Evolutionary conservation across 805 yeast genomes (phyloP), one percentile per base, ranked within the genome.

Genomic region (Metschnikowia borealis): DNA sequence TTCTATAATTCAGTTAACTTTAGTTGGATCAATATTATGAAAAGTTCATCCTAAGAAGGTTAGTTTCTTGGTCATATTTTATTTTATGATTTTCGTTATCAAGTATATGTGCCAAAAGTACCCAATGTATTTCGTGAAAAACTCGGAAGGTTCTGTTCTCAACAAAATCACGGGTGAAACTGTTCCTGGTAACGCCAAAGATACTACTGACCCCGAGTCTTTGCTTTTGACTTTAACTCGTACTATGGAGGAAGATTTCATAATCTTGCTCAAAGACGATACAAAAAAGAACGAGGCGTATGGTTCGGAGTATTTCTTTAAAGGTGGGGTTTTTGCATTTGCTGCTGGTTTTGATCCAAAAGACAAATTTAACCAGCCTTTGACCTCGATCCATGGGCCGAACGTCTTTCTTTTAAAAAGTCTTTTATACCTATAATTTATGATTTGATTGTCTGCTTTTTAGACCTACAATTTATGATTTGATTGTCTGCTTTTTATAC

Each of bases 291-390:
- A 65, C 36, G 70, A 66, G 44, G 54, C 57, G 6, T 63, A 66
- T 39, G 73, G 73, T 0, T 56, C 62, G 2, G 78, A 73, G 55
- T 72, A 72, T 54, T 68, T 55, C 52, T 72, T 71, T 66, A 73
- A 73, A 53, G 77, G 68, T 1, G 77, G 77, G 0, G 62, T 73
- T 1, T 73, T 73, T 62, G 77, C 73, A 5, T 73, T 73, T 62
- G 76, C 78, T 1, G 75, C 75, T 20, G 78, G 78, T 0, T 73
- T 73, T 48, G 63, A 71, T 47, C 78, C 78, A 1, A 33, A 31
- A 11, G 71, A 69, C 43, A 61, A 72, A 15, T 66, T 73, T 56
- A 64, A 72, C 49, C 63, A 56, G 29, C 77, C 77, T 1, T 60
- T 73, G 34, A 62, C 72, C 8, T 59, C 62, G 37, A 62, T 73